Evolutionary conservation across 305 asterid species (phyloP).

Genomic region (Euphrasia arctica): DNA sequence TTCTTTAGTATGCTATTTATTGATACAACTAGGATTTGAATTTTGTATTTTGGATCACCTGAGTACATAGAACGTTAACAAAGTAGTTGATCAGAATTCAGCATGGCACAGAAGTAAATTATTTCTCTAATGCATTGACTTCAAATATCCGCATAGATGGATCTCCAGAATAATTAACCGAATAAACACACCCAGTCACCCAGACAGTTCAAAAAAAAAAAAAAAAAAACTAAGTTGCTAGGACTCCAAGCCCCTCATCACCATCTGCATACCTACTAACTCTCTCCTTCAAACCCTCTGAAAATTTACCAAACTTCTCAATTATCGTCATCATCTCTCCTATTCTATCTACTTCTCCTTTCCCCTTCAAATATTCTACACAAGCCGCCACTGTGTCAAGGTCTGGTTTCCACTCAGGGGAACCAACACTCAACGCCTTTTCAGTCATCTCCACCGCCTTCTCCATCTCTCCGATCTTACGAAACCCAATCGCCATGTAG

Average conservation of each 20-base stretch:
- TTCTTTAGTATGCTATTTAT: too few species aligned
- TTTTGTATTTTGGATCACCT: too few species aligned
- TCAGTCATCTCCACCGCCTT: conserved; percentile 33
- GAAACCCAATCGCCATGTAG: conserved; percentile 30
- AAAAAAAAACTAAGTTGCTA: background rate
- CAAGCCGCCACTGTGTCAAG: conserved; percentile 34
- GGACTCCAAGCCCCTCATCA: background rate
- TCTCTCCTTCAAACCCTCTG: conserved; percentile 30
- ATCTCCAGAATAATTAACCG: too few species aligned
- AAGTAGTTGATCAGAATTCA: too few species aligned
- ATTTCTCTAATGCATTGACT: too few species aligned
- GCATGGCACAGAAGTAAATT: too few species aligned
- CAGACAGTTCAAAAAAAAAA: too few species aligned
- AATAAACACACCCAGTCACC: too few species aligned
- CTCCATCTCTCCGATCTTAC: conserved; percentile 26
- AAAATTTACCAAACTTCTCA: conserved; percentile 29
- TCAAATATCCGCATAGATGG: too few species aligned
- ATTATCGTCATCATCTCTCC: conserved; percentile 34
- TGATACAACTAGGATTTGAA: too few species aligned
- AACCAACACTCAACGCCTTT: conserved; percentile 23
- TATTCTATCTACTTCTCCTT: conserved; percentile 34
- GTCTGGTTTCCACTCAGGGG: conserved; percentile 28
- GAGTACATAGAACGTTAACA: too few species aligned
- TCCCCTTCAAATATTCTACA: conserved; percentile 38
- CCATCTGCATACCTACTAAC: conserved; percentile 16